Conservation (phyloP, 352 stramenopile species). For the Phytophthora fragariaefolia region DNA sequence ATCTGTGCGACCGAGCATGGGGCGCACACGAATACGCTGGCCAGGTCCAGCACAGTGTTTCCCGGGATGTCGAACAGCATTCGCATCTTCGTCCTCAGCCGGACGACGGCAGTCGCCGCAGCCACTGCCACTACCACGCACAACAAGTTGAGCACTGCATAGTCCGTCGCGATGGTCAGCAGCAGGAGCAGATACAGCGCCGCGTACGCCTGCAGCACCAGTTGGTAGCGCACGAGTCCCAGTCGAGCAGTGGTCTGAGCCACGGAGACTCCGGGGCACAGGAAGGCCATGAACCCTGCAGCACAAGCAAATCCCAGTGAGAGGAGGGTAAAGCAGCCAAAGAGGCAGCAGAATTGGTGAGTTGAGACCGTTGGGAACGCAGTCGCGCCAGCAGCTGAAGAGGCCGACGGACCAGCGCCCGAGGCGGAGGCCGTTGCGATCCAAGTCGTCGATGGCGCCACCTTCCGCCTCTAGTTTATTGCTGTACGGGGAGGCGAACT, state of each 20-base stretch:
- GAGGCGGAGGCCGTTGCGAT: conserved; percentile 37
- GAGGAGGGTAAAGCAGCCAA: not conserved
- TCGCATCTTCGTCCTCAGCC: conserved; percentile 50
- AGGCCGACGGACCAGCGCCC: conserved; percentile 31
- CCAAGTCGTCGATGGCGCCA: not conserved
- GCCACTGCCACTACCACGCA: conserved; percentile 31
- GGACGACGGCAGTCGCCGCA: conserved; percentile 13
- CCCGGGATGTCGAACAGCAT: conserved; percentile 55
- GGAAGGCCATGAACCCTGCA: conserved; percentile 40
- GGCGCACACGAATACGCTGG: conserved; percentile 42
- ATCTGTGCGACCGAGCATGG: conserved; percentile 58
- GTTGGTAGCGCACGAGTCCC: conserved; percentile 54
- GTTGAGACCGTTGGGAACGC: conserved; percentile 40
- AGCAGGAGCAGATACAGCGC: conserved; percentile 43
- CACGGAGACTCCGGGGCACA: conserved; percentile 43
- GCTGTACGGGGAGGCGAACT: conserved; percentile 26
- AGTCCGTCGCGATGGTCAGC: conserved; percentile 29
- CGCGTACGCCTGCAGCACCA: conserved; percentile 48
- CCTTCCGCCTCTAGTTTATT: conserved; percentile 20
- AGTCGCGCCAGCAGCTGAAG: conserved; percentile 32
- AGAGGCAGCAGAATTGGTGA: not conserved
- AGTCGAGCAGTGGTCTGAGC: conserved; percentile 39
- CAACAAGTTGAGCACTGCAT: conserved; percentile 21
- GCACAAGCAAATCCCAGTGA: not conserved
- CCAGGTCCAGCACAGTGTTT: conserved; percentile 36